A percentile compares a stretch with the other conserved stretches of the same genome.
Evolutionary conservation across 192 early-diverging fungal genomes (phyloP).

Genomic region (Chytriomyces sp.): DNA sequence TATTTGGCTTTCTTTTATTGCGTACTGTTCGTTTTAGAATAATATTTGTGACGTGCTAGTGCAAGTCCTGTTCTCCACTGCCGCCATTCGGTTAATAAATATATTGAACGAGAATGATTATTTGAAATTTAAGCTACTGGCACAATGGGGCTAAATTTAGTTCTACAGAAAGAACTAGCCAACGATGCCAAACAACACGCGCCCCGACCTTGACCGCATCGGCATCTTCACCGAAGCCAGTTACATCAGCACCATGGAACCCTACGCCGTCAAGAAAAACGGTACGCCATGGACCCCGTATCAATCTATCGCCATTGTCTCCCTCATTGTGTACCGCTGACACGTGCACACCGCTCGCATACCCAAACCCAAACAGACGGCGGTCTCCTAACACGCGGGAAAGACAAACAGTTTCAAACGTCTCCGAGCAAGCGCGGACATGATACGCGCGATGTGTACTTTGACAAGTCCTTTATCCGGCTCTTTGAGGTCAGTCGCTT

Average conservation of each 20-base stretch:
- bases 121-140: no score
- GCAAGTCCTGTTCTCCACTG: no score
- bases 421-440: constrained; percentile 52
- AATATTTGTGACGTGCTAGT: no score
- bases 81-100: no score
- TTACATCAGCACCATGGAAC: constrained; percentile 53
- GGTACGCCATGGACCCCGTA: constrained; percentile 24
- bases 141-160: neutral
- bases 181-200: constrained; percentile 7
- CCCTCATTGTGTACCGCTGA: neutral
- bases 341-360: constrained; percentile 23
- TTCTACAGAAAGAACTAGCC: no score
- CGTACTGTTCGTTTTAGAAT: no score
- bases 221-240: constrained; percentile 57
- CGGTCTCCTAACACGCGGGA: constrained; percentile 41
- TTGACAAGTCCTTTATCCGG: constrained; percentile 54
- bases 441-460: constrained; percentile 55
- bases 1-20: no score
- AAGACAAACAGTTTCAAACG: constrained; percentile 61
- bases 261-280: constrained; percentile 38
- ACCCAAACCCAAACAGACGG: constrained; percentile 22
- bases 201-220: constrained; percentile 55
- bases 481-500: constrained; percentile 49
- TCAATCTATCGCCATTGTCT: neutral
- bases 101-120: no score